Evolutionary conservation across 2,329 filamentous ascomycete species (phyloP).

Genomic region (Aspergillus fumigatiaffinis): DNA sequence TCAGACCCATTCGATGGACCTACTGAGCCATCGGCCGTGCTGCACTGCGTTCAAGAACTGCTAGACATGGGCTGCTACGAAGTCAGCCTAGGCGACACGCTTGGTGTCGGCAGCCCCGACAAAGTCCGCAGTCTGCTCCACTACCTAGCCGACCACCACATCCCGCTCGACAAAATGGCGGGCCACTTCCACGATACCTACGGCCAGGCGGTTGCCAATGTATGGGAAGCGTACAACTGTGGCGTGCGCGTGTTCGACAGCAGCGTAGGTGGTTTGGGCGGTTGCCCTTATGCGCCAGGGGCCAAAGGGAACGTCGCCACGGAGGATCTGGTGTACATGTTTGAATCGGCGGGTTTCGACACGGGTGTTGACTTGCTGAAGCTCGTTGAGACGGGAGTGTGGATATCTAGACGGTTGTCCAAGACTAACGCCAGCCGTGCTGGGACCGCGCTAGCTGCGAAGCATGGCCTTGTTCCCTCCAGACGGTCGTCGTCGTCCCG

Average conservation of each 20-base stretch:
- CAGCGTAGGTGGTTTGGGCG: conserved; percentile 75
- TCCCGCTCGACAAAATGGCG: conserved; percentile 67
- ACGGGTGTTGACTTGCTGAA: conserved; percentile 65
- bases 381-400: conserved; percentile 65
- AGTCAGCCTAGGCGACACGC: conserved; percentile 85
- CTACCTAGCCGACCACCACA: conserved; percentile 43
- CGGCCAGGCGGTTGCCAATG: conserved; percentile 79
- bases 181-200: conserved; percentile 91
- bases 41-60: conserved; percentile 54
- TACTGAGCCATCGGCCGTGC: conserved; percentile 47
- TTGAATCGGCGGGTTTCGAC: conserved; percentile 57
- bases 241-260: conserved; percentile 76
- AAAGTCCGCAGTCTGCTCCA: conserved; percentile 30
- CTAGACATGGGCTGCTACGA: conserved; percentile 87
- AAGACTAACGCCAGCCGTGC: conserved; percentile 21
- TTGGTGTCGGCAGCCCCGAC: conserved; percentile 71
- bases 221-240: conserved; percentile 69
- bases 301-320: conserved; percentile 84
- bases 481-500: background rate
- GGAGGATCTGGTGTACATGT: conserved; percentile 76
- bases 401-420: conserved; percentile 57
- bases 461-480: background rate
- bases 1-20: conserved; percentile 50
- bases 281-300: conserved; percentile 80
- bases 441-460: conserved; percentile 17